phyloP scores from a whole-genome alignment of 2,329 filamentous ascomycete genomes.

The Fusarium sp. region DNA sequence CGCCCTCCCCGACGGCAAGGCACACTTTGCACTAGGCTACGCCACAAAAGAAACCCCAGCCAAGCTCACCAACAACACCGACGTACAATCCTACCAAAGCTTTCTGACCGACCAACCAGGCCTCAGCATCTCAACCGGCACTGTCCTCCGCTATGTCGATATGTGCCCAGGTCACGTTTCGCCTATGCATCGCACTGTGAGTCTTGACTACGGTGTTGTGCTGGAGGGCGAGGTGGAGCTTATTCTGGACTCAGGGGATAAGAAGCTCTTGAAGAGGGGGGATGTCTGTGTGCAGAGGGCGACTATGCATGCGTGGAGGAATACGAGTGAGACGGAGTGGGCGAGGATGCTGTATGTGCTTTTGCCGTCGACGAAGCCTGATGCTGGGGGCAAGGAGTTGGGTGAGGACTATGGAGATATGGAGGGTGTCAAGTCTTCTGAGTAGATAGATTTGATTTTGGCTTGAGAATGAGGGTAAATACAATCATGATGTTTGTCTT shows the following conservation, averaged over 20 bases:
- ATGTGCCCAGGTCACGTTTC: constrained; percentile 49
- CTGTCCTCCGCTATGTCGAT: constrained; percentile 59
- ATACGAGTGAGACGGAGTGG: constrained; percentile 56
- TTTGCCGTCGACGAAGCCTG: constrained; percentile 33
- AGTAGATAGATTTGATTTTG: constrained; percentile 1
- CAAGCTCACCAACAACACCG: constrained; percentile 25
- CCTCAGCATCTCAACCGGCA: constrained; percentile 48
- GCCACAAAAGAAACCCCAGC: constrained; percentile 40
- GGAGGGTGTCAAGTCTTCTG: constrained; percentile 35
- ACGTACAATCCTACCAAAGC: constrained; percentile 36
- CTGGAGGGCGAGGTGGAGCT: constrained; percentile 64
- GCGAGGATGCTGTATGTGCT: constrained; percentile 55
- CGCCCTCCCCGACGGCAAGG: constrained; percentile 26
- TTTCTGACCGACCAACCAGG: constrained; percentile 38
- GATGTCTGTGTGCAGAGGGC: constrained; percentile 65
- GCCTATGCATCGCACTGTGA: constrained; percentile 58
- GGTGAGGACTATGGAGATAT: constrained; percentile 48
- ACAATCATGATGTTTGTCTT: rapidly evolving
- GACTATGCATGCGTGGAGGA: constrained; percentile 66
- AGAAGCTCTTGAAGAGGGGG: constrained; percentile 55
- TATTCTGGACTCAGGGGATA: constrained; percentile 61
- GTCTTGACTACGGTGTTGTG: constrained; percentile 64
- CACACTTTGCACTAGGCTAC: constrained; percentile 40
- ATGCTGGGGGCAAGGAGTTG: constrained; percentile 29
- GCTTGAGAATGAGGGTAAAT: rapidly evolving